These are phyloP conservation scores for Brettanomyces nanus DNA, from an alignment of 805 yeast genomes.

Conservation along the genomic window DNA sequence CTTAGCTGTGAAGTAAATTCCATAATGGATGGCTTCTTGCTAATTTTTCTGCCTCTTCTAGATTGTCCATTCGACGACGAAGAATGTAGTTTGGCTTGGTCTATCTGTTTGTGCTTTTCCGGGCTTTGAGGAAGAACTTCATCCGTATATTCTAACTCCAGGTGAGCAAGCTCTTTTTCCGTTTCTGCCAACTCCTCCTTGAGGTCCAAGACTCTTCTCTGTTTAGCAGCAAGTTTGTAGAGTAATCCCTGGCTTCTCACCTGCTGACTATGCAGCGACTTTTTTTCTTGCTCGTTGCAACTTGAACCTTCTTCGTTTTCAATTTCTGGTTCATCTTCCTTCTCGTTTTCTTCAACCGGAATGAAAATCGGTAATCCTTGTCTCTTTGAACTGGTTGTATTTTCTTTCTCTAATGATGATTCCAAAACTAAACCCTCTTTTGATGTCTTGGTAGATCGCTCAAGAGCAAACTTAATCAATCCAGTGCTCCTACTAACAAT, in stretches of 20 bases:
- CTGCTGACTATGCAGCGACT: not conserved
- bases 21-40: conserved; percentile 2
- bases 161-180: conserved; percentile 28
- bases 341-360: conserved; percentile 20
- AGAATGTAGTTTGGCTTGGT: no score
- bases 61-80: not conserved
- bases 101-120: not conserved
- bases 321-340: not conserved
- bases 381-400: conserved; percentile 3
- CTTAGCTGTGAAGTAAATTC: not conserved
- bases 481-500: conserved; percentile 45
- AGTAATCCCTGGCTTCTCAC: conserved; percentile 18
- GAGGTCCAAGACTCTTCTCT: conserved; percentile 42
- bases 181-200: conserved; percentile 35
- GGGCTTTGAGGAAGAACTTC: not conserved
- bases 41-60: not conserved
- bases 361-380: conserved; percentile 29
- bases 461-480: conserved; percentile 34
- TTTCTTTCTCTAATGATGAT: not conserved
- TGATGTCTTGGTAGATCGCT: conserved; percentile 10
- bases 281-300: not conserved
- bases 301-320: conserved; percentile 1
- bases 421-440: not conserved
- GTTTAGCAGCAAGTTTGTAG: conserved; percentile 40
- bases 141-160: conserved; percentile 27